Percentiles rank a stretch among this genome's conserved stretches.
Conservation (phyloP, 2,329 filamentous ascomycete species). For the Botrytis hyacinthi region DNA sequence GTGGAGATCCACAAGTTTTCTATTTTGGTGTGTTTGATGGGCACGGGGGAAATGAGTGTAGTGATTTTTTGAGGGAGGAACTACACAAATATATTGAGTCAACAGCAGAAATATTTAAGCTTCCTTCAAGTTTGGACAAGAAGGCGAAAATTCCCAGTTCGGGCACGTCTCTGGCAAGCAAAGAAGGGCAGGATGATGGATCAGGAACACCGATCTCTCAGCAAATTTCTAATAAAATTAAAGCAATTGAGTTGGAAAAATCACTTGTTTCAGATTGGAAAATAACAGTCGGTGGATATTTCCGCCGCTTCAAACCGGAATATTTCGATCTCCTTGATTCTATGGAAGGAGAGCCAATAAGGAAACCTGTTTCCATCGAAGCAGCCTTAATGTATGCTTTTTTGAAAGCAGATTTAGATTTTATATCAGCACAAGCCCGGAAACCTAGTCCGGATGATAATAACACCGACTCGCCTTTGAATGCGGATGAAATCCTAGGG, state of each 20-base stretch:
- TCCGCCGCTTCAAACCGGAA: constrained; percentile 81
- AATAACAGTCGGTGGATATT: constrained; percentile 87
- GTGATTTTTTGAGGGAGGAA: constrained; percentile 78
- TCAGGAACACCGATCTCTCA: constrained; percentile 43
- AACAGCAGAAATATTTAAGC: constrained; percentile 70
- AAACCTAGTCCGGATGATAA: constrained; percentile 74
- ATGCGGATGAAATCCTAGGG: constrained; percentile 80
- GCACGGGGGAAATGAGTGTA: constrained; percentile 87
- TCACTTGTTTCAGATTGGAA: constrained; percentile 75
- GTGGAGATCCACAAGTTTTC: constrained; percentile 92
- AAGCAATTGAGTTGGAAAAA: constrained; percentile 66
- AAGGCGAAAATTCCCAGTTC: constrained; percentile 52
- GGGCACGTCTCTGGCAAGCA: constrained; percentile 47
- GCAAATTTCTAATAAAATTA: constrained; percentile 46
- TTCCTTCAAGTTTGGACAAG: constrained; percentile 69
- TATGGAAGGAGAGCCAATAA: constrained; percentile 33
- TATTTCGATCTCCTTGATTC: constrained; percentile 56
- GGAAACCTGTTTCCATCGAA: constrained; percentile 60
- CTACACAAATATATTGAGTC: constrained; percentile 88
- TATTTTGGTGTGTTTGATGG: constrained; percentile 98
- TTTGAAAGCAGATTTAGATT: constrained; percentile 89
- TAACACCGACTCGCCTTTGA: constrained; percentile 73
- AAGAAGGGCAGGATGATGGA: constrained; percentile 50
- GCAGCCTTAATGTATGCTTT: constrained; percentile 89
- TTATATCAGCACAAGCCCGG: constrained; percentile 81